Conservation (phyloP, 2,329 filamentous ascomycete species). For the Clonostachys byssicola region DNA sequence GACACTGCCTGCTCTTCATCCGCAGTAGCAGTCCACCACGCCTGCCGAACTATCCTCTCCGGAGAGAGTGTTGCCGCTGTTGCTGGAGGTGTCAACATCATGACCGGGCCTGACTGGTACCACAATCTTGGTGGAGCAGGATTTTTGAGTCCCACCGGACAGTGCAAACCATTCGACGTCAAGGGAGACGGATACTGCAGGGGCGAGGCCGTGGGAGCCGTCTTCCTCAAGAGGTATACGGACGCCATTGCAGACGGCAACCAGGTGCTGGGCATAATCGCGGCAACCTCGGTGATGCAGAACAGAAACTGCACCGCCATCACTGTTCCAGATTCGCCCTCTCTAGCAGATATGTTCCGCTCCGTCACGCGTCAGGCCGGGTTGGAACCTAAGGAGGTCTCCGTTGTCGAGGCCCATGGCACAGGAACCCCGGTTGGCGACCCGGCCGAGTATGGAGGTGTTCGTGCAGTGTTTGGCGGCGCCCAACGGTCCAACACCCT, state of each 20-base stretch:
- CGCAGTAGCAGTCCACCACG: slow-evolving; percentile 17
- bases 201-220: slow-evolving; percentile 55
- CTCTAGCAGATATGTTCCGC: neutral
- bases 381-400: slow-evolving; percentile 7
- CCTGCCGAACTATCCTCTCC: slow-evolving; percentile 24
- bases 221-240: slow-evolving; percentile 54
- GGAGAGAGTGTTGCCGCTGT: slow-evolving; percentile 40
- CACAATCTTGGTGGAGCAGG: slow-evolving; percentile 3
- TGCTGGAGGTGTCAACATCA: slow-evolving; percentile 32
- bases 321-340: slow-evolving; percentile 38
- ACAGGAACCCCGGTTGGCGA: slow-evolving; percentile 27
- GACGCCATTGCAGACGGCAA: slow-evolving; percentile 55
- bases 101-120: slow-evolving; percentile 6
- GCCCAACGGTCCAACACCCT: slow-evolving; percentile 6
- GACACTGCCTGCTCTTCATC: slow-evolving; percentile 32
- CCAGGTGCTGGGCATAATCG: slow-evolving; percentile 21
- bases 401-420: slow-evolving; percentile 37
- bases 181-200: slow-evolving; percentile 54
- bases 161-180: slow-evolving; percentile 16
- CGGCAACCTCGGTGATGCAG: slow-evolving; percentile 17
- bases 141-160: slow-evolving; percentile 2
- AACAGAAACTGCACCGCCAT: slow-evolving; percentile 37
- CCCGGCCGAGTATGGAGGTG: slow-evolving; percentile 14
- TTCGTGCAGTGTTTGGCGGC: slow-evolving; percentile 29
- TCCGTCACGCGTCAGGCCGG: slow-evolving; percentile 3